Evolutionary conservation across 805 yeast species (phyloP).

Genomic region (Ogataea wickerhamii): DNA sequence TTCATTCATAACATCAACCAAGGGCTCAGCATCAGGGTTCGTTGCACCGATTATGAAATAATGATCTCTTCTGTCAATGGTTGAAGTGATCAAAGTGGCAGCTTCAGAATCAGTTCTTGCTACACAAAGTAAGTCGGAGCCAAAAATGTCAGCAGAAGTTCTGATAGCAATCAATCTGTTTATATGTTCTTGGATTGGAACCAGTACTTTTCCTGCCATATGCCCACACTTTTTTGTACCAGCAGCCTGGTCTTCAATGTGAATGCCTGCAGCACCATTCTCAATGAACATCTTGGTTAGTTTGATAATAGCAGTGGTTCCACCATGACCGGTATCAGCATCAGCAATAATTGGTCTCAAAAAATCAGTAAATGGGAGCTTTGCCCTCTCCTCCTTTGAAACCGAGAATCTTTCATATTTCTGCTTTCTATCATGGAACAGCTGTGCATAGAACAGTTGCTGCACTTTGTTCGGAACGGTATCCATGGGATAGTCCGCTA

Average conservation of each 20-base stretch:
- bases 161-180: slow-evolving; percentile 91
- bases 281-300: slow-evolving; percentile 94
- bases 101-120: slow-evolving; percentile 98
- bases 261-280: slow-evolving; percentile 98
- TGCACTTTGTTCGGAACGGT: slow-evolving; percentile 98
- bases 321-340: slow-evolving; percentile 99
- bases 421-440: slow-evolving; percentile 96
- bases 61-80: slow-evolving; percentile 93
- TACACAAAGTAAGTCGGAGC: slow-evolving; percentile 78
- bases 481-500: slow-evolving; percentile 98
- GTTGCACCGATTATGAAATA: slow-evolving; percentile 89
- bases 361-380: slow-evolving; percentile 76
- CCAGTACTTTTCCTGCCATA: slow-evolving; percentile 98
- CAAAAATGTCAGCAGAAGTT: slow-evolving; percentile 91
- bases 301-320: slow-evolving; percentile 93
- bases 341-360: slow-evolving; percentile 95
- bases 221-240: slow-evolving; percentile 99
- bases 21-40: slow-evolving; percentile 71
- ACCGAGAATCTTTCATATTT: slow-evolving; percentile 71
- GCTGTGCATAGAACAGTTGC: slow-evolving; percentile 93
- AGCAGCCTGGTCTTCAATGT: slow-evolving; percentile 98
- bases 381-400: slow-evolving; percentile 61
- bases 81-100: slow-evolving; percentile 89
- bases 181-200: slow-evolving; percentile 96
- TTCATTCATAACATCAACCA: slow-evolving; percentile 71